These are phyloP conservation scores for Coemansia sp. DNA, from an alignment of 192 early-diverging fungal species.

Conservation along the genomic window DNA sequence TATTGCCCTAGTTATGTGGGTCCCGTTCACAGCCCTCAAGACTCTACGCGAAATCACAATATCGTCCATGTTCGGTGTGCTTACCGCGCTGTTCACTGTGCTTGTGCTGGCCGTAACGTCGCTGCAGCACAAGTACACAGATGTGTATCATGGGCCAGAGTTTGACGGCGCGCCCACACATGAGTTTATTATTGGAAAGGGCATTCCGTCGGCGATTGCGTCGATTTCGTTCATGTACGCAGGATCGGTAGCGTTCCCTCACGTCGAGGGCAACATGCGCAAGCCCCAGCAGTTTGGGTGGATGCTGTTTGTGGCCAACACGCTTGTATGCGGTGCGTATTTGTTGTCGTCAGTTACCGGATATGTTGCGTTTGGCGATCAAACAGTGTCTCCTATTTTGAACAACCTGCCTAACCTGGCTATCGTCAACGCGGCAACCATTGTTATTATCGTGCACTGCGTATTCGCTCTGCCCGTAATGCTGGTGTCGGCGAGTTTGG, in stretches of 20 bases:
- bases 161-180: conserved; percentile 43
- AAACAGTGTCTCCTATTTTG: conserved; percentile 69
- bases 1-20: conserved; percentile 60
- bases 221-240: conserved; percentile 82
- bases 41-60: conserved; percentile 78
- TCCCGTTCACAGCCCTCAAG: conserved; percentile 79
- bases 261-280: conserved; percentile 81
- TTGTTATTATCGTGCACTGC: conserved; percentile 79
- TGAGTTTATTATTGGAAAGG: conserved; percentile 60
- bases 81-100: conserved; percentile 65
- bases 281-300: conserved; percentile 66
- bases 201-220: conserved; percentile 73
- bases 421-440: conserved; percentile 62
- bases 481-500: conserved; percentile 70
- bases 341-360: conserved; percentile 67
- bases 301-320: conserved; percentile 63
- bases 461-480: conserved; percentile 79
- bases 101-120: conserved; percentile 48
- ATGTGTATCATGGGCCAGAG: conserved; percentile 35
- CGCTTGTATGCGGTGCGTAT: conserved; percentile 69
- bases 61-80: conserved; percentile 71
- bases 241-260: conserved; percentile 82
- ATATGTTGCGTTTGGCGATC: conserved; percentile 72
- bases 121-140: conserved; percentile 44
- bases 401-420: conserved; percentile 65